phyloP scores from a whole-genome alignment of 2,329 filamentous ascomycete species.

The Aspergillus sp. region DNA sequence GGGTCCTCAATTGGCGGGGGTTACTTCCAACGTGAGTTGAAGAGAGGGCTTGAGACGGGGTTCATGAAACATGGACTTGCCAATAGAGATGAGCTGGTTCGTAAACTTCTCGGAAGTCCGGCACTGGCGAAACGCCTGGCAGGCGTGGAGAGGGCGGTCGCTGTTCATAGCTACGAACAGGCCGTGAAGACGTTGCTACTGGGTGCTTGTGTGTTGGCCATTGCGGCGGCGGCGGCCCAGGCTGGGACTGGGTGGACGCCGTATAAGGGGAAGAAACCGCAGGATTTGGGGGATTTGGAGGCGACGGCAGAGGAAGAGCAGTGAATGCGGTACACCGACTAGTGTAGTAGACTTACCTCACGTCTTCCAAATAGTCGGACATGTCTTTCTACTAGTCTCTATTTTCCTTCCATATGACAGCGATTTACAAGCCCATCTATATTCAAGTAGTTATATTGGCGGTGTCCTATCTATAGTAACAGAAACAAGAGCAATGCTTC shows the following conservation, averaged over 20 bases:
- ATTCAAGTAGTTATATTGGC: neutral
- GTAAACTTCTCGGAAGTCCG: slow-evolving; percentile 61
- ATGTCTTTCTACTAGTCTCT: neutral
- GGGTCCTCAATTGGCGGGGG: slow-evolving; percentile 79
- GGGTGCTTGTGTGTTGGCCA: slow-evolving; percentile 52
- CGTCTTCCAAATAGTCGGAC: neutral
- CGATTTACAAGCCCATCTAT: neutral
- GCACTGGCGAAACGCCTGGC: slow-evolving; percentile 54
- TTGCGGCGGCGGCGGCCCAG: slow-evolving; percentile 55
- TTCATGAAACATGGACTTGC: slow-evolving; percentile 53
- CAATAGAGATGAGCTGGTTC: slow-evolving; percentile 50
- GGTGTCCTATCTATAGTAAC: too few relatives aligned
- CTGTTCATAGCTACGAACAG: slow-evolving; percentile 56
- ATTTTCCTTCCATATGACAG: too few relatives aligned
- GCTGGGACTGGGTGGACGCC: slow-evolving; percentile 60
- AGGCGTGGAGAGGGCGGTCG: slow-evolving; percentile 54
- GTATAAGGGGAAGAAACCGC: slow-evolving; percentile 8
- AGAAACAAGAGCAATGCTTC: too few relatives aligned
- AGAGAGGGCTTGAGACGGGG: slow-evolving; percentile 56
- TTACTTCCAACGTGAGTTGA: slow-evolving; percentile 66
- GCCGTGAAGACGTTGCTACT: slow-evolving; percentile 57
- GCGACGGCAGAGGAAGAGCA: neutral
- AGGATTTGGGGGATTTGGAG: slow-evolving; percentile 5
- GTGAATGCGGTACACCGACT: neutral
- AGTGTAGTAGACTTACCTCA: too few relatives aligned